These are phyloP conservation scores for Stemphylium lycopersici DNA, from an alignment of 2,329 filamentous ascomycete genomes.

Conservation along the genomic window DNA sequence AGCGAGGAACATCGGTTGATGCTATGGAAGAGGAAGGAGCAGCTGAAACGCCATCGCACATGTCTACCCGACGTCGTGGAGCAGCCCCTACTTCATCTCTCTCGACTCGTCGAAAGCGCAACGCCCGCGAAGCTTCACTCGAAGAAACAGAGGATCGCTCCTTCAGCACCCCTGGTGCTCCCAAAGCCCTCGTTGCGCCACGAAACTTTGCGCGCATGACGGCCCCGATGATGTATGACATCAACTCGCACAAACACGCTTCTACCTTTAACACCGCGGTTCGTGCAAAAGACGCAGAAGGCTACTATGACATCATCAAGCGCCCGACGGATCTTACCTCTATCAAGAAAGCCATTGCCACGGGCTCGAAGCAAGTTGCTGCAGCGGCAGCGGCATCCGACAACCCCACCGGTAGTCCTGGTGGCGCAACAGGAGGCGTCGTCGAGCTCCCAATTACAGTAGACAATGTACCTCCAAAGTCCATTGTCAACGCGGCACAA, in stretches of 20 bases:
- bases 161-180: slow-evolving; percentile 32
- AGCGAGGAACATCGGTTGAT: slow-evolving; percentile 55
- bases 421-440: slow-evolving; percentile 55
- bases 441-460: slow-evolving; percentile 67
- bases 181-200: slow-evolving; percentile 50
- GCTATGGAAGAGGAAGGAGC: slow-evolving; percentile 45
- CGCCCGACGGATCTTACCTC: slow-evolving; percentile 59
- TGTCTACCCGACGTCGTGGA: slow-evolving; percentile 40
- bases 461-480: slow-evolving; percentile 82
- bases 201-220: slow-evolving; percentile 58
- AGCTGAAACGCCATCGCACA: slow-evolving; percentile 37
- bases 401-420: slow-evolving; percentile 65
- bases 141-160: slow-evolving; percentile 39
- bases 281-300: slow-evolving; percentile 57
- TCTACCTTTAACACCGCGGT: slow-evolving; percentile 58
- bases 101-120: slow-evolving; percentile 52
- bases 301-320: slow-evolving; percentile 60
- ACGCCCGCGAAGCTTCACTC: slow-evolving; percentile 40
- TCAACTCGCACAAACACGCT: slow-evolving; percentile 59
- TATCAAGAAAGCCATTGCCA: slow-evolving; percentile 57
- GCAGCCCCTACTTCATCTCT: slow-evolving; percentile 30
- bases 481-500: slow-evolving; percentile 91
- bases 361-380: slow-evolving; percentile 64
- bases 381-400: slow-evolving; percentile 53
- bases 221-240: slow-evolving; percentile 58